Conservation (phyloP, 2,329 filamentous ascomycete genomes). For the Teratosphaeria pseudoeucalypti region DNA sequence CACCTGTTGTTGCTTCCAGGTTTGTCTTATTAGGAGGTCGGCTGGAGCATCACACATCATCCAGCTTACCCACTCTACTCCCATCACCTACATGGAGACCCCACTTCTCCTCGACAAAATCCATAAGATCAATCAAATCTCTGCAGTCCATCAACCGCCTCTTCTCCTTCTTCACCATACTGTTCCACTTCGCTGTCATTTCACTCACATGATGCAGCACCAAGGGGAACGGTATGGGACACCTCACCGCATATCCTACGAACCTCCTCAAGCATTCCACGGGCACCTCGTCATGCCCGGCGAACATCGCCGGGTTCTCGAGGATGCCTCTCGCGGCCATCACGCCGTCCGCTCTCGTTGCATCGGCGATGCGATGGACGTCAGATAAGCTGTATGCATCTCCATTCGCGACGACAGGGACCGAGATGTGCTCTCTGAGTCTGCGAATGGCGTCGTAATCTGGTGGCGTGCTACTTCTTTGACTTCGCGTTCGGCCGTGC, state of each 20-base stretch:
- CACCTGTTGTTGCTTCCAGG: too few species aligned
- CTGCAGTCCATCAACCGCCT: constrained; percentile 19
- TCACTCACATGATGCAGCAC: constrained; percentile 56
- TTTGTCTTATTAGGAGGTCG: too few species aligned
- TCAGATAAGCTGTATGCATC: constrained; percentile 51
- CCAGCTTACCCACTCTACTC: background rate
- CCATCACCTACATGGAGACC: background rate
- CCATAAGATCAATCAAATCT: constrained; percentile 25
- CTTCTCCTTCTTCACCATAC: constrained; percentile 38
- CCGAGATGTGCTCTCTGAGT: constrained; percentile 41
- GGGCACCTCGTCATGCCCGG: constrained; percentile 46
- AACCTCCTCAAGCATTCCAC: constrained; percentile 55
- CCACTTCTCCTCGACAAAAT: constrained; percentile 24
- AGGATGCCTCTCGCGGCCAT: constrained; percentile 62
- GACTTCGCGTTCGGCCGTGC: constrained; percentile 54
- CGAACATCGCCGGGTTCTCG: constrained; percentile 57
- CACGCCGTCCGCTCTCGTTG: constrained; percentile 38
- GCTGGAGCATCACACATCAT: too few species aligned
- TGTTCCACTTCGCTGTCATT: constrained; percentile 51
- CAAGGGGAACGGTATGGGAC: constrained; percentile 53
- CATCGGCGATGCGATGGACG: constrained; percentile 21
- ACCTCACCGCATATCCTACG: constrained; percentile 45
- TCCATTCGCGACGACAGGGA: constrained; percentile 59
- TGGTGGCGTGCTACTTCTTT: constrained; percentile 52
- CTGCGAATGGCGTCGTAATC: constrained; percentile 50